phyloP scores from a whole-genome alignment of 202 grass and related monocot genomes.

The Dendrocalamus latiflorus region DNA sequence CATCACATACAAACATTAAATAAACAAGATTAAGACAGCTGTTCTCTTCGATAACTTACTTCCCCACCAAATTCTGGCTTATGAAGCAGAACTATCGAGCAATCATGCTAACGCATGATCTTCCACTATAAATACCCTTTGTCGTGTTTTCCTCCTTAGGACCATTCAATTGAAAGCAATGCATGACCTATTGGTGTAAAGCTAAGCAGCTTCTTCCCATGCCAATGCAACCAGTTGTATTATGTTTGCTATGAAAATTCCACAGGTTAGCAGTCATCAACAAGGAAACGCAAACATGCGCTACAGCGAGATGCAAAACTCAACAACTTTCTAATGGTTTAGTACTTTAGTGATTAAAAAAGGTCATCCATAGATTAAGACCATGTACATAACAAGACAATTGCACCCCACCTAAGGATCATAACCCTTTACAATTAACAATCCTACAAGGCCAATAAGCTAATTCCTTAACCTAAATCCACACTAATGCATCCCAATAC shows the following conservation, averaged over 20 bases:
- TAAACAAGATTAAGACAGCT: neutral
- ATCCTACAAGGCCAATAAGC: slow-evolving; percentile 27
- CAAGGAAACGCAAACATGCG: neutral
- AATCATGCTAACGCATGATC: neutral
- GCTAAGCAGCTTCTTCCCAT: neutral
- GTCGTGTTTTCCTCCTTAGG: neutral
- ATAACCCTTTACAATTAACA: slow-evolving; percentile 36
- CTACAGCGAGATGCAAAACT: neutral
- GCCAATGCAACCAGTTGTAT: neutral
- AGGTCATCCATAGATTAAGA: slow-evolving; percentile 25
- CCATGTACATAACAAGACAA: slow-evolving; percentile 30
- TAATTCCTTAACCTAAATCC: slow-evolving; percentile 27
- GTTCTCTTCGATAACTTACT: neutral
- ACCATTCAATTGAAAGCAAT: neutral
- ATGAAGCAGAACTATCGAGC: neutral
- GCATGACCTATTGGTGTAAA: neutral
- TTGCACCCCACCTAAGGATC: slow-evolving; percentile 12
- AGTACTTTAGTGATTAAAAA: neutral
- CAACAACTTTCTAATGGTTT: neutral
- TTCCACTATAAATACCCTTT: neutral
- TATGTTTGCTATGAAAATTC: neutral
- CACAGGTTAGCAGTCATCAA: neutral
- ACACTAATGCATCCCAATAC: slow-evolving; percentile 5
- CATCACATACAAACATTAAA: neutral
- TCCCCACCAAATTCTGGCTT: neutral